These are phyloP conservation scores for Coleophoma crateriformis DNA, from an alignment of 2,329 filamentous ascomycete genomes.

Conservation along the genomic window DNA sequence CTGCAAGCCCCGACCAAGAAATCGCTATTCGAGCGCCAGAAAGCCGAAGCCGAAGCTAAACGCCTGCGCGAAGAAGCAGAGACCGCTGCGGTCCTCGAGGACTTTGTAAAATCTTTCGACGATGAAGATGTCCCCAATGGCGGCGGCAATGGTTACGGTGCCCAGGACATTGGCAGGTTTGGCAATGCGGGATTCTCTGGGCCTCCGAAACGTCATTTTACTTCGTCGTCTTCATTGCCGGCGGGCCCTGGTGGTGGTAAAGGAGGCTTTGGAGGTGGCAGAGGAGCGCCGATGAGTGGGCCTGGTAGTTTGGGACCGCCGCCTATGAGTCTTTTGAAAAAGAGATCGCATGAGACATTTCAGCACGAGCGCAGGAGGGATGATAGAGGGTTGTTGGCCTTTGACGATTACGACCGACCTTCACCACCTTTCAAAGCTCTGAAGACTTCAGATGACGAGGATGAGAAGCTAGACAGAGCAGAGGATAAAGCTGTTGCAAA, in stretches of 20 bases:
- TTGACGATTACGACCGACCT: conserved; percentile 25
- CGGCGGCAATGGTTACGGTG: conserved; percentile 10
- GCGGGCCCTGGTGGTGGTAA: conserved; percentile 20
- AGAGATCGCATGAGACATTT: conserved; percentile 45
- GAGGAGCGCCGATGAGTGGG: conserved; percentile 43
- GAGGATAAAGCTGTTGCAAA: conserved; percentile 52
- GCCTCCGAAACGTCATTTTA: conserved; percentile 56
- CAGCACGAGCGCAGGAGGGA: conserved; percentile 28
- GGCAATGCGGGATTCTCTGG: conserved; percentile 19
- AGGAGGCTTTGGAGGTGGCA: conserved; percentile 17
- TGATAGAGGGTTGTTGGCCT: conserved; percentile 23
- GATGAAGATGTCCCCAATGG: conserved; percentile 39
- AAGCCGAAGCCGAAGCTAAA: conserved; percentile 86
- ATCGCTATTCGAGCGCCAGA: conserved; percentile 82
- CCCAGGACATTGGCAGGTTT: conserved; percentile 7
- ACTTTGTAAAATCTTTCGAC: conserved; percentile 79
- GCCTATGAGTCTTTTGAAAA: conserved; percentile 44
- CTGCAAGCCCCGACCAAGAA: conserved; percentile 76
- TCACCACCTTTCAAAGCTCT: conserved; percentile 15
- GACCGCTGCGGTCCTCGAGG: conserved; percentile 79
- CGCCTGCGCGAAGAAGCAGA: conserved; percentile 78
- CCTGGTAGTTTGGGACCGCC: conserved; percentile 55
- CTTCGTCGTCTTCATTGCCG: conserved; percentile 28
- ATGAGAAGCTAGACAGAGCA: conserved; percentile 32
- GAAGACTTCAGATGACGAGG: conserved; percentile 30